A percentile compares a stretch with the other conserved stretches of the same genome.
Conservation (phyloP, 345 rosid species). For the Bruguiera gymnorhiza region DNA sequence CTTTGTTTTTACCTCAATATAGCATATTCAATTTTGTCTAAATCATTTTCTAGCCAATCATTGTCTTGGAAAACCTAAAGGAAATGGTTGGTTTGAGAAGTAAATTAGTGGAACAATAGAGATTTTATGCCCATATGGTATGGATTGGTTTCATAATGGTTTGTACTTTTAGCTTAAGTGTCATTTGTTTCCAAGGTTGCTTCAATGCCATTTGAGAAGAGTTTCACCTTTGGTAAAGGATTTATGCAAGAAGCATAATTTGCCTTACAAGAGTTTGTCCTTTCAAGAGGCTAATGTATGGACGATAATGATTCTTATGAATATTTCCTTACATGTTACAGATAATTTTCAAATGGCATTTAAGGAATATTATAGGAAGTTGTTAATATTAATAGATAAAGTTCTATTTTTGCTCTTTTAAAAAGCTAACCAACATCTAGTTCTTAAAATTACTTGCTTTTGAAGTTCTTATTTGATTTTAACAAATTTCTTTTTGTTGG, state of each 20-base stretch:
- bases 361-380: slow-evolving; percentile 82
- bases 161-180: slow-evolving; percentile 93
- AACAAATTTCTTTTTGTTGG: background rate
- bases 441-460: background rate
- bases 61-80: slow-evolving; percentile 67
- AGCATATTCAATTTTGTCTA: slow-evolving; percentile 78
- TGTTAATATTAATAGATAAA: slow-evolving; percentile 65
- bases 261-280: slow-evolving; percentile 72
- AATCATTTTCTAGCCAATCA: slow-evolving; percentile 84
- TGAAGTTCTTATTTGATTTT: background rate
- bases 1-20: slow-evolving; percentile 62
- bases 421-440: slow-evolving; percentile 20
- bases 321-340: slow-evolving; percentile 69
- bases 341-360: too few species aligned
- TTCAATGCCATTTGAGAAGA: slow-evolving; percentile 66
- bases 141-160: slow-evolving; percentile 94
- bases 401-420: too few species aligned
- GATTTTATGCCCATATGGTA: slow-evolving; percentile 63
- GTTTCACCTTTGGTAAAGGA: slow-evolving; percentile 67
- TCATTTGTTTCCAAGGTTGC: slow-evolving; percentile 85
- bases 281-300: slow-evolving; percentile 71
- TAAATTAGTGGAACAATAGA: slow-evolving; percentile 81
- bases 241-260: slow-evolving; percentile 86
- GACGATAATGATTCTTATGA: slow-evolving; percentile 58
- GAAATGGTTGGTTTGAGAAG: slow-evolving; percentile 88